phyloP scores from a whole-genome alignment of 2,329 filamentous ascomycete species.

The Calonectria multiphialidica region DNA sequence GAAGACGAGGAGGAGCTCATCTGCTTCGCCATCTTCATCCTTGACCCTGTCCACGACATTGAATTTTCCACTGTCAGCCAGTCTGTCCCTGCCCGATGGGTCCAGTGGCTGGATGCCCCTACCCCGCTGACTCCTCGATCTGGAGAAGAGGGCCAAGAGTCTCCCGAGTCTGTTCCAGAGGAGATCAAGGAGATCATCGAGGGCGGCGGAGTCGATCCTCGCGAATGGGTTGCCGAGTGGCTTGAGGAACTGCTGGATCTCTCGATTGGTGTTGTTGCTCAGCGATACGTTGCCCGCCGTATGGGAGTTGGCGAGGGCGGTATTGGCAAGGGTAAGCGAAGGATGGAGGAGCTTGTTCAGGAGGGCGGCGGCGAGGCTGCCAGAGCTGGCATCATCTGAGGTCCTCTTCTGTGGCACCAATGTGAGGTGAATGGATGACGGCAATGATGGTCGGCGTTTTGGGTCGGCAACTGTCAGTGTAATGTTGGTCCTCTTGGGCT shows the following conservation, averaged over 20 bases:
- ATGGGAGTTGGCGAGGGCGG: conserved; percentile 95
- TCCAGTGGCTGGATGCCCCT: conserved; percentile 89
- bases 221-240: conserved; percentile 99
- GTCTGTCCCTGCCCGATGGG: conserved; percentile 85
- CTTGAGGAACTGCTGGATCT: conserved; percentile 88
- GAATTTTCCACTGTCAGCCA: conserved; percentile 88
- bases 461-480: conserved; percentile 34
- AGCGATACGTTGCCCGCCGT: conserved; percentile 91
- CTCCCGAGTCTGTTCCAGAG: conserved; percentile 68
- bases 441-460: conserved; percentile 40
- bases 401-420: not conserved
- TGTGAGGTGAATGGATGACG: conserved; percentile 24
- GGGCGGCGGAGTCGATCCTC: conserved; percentile 82
- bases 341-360: conserved; percentile 66
- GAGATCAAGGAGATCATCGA: conserved; percentile 90
- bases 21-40: conserved; percentile 81
- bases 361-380: conserved; percentile 71
- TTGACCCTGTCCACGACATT: conserved; percentile 93
- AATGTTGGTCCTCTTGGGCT: conserved; percentile 29
- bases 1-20: conserved; percentile 74
- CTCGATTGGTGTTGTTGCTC: conserved; percentile 86
- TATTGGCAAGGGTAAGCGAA: conserved; percentile 72
- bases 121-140: conserved; percentile 66
- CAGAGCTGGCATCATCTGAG: conserved; percentile 66
- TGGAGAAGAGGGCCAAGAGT: conserved; percentile 59